phyloP scores from a whole-genome alignment of 2,329 filamentous ascomycete species.

The Drechmeria coniospora region DNA sequence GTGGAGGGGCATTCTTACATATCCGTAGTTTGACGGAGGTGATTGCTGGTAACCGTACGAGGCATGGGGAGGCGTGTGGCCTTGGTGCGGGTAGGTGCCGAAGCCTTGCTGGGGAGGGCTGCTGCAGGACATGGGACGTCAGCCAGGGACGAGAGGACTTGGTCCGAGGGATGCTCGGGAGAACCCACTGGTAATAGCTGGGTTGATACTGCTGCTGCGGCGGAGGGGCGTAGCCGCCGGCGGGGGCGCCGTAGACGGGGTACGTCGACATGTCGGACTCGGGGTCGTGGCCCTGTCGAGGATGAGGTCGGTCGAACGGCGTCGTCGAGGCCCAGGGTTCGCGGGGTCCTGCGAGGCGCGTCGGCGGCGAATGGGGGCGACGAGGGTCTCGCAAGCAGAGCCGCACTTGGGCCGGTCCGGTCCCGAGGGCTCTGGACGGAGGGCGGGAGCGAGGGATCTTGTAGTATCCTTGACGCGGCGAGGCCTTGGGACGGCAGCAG shows the following conservation, averaged over 20 bases:
- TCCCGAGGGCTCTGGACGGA: too few relatives aligned
- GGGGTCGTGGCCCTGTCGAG: too few relatives aligned
- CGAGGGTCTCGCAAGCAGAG: too few relatives aligned
- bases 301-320: neutral
- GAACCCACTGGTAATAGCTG: constrained; percentile 14
- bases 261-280: constrained; percentile 43
- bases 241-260: constrained; percentile 37
- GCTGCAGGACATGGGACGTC: constrained; percentile 1
- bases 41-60: constrained; percentile 29
- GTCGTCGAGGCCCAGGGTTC: neutral
- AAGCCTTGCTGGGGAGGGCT: constrained; percentile 5
- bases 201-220: constrained; percentile 22
- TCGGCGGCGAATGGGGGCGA: too few relatives aligned
- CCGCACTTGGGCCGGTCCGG: too few relatives aligned
- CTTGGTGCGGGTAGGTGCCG: constrained; percentile 28
- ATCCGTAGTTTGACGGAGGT: constrained; percentile 26
- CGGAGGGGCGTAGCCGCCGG: constrained; percentile 24
- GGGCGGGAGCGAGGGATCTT: neutral
- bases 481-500: too few relatives aligned
- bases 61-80: constrained; percentile 31
- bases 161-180: neutral
- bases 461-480: too few relatives aligned
- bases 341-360: too few relatives aligned
- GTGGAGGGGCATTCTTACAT: constrained; percentile 8
- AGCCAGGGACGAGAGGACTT: neutral